Conservation (phyloP, 108 stramenopile genomes). For the Cyclostephanos invisitatus region DNA sequence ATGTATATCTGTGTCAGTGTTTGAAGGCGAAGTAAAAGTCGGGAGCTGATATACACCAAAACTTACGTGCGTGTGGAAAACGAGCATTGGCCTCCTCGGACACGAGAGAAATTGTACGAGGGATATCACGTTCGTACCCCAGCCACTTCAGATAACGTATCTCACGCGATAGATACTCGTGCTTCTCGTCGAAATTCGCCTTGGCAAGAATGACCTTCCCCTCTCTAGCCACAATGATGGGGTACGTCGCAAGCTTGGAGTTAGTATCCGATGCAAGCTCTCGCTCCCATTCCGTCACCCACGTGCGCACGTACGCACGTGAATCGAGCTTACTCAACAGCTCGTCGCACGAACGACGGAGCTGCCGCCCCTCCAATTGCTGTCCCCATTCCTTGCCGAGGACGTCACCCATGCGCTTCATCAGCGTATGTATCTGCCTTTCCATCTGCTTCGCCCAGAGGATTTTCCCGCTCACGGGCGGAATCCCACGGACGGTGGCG, state of each 20-base stretch:
- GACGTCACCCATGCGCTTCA: conserved; percentile 92
- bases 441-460: conserved; percentile 99
- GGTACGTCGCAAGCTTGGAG: conserved; percentile 70
- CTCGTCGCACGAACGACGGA: conserved; percentile 91
- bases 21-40: conserved; percentile 34
- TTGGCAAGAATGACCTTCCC: conserved; percentile 59
- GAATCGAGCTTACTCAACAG: conserved; percentile 94
- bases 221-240: conserved; percentile 63
- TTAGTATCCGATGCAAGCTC: conserved; percentile 66
- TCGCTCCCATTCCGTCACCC: conserved; percentile 85
- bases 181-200: conserved; percentile 95
- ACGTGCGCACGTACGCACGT: conserved; percentile 74
- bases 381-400: conserved; percentile 96
- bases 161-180: conserved; percentile 91
- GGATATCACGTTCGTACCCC: conserved; percentile 84
- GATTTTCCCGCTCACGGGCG: conserved; percentile 95
- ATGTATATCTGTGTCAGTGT: conserved; percentile 37
- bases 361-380: conserved; percentile 92
- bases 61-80: conserved; percentile 70
- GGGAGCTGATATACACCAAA: not conserved
- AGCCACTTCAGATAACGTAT: conserved; percentile 95
- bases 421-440: conserved; percentile 88
- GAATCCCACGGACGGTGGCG: conserved; percentile 89
- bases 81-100: conserved; percentile 74
- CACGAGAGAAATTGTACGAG: conserved; percentile 65